Evolutionary conservation across 441 rosid species (phyloP).

Genomic region (Gossypium schwendimanii): DNA sequence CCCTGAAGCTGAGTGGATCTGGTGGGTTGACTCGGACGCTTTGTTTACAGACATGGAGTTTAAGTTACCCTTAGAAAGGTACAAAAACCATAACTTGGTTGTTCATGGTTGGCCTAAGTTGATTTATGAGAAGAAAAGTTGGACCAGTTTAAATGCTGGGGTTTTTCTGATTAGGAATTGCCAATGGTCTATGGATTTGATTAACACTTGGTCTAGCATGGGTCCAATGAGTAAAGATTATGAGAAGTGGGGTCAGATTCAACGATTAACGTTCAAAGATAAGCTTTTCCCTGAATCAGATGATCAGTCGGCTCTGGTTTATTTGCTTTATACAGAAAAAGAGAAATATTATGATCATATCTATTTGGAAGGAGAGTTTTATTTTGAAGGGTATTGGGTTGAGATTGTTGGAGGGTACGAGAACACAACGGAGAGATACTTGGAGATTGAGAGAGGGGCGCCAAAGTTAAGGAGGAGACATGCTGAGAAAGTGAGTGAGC

Average conservation of each 20-base stretch:
- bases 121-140: conserved; percentile 53
- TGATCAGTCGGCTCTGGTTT: conserved; percentile 76
- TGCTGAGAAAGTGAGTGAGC: conserved; percentile 75
- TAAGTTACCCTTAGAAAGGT: conserved; percentile 53
- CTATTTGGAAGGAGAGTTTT: conserved; percentile 63
- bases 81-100: conserved; percentile 58
- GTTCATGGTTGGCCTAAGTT: conserved; percentile 76
- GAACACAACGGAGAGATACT: conserved; percentile 52
- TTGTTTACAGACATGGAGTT: conserved; percentile 86
- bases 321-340: conserved; percentile 43
- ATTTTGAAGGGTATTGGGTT: conserved; percentile 80
- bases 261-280: conserved; percentile 61
- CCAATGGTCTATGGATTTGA: conserved; percentile 90
- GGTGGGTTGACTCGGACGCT: conserved; percentile 99
- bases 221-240: conserved; percentile 57
- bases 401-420: conserved; percentile 37
- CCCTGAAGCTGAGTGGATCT: conserved; percentile 97
- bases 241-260: conserved; percentile 53
- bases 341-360: conserved; percentile 49
- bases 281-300: conserved; percentile 67
- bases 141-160: conserved; percentile 81
- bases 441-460: conserved; percentile 45
- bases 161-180: conserved; percentile 67
- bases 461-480: conserved; percentile 53
- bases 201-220: conserved; percentile 59